phyloP scores from a whole-genome alignment of 169 alveolate species.

The Plasmodium inui region DNA sequence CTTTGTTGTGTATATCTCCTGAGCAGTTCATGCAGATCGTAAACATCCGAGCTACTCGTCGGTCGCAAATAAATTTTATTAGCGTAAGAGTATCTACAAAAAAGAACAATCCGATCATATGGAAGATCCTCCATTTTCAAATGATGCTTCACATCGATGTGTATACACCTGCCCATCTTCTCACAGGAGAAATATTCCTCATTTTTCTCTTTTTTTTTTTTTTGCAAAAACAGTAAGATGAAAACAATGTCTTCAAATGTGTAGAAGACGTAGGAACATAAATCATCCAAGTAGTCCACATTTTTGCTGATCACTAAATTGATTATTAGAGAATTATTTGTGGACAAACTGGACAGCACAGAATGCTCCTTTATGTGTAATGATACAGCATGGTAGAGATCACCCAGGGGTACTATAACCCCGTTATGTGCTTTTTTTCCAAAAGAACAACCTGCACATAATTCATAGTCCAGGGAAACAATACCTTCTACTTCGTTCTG shows the following conservation, averaged over 20 bases:
- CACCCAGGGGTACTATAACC: not conserved
- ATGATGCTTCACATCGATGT: conserved; percentile 6
- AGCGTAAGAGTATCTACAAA: conserved; percentile 25
- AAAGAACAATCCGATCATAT: conserved; percentile 2
- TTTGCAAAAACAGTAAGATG: conserved; percentile 34
- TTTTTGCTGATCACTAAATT: conserved; percentile 23
- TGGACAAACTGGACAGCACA: conserved; percentile 11
- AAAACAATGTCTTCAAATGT: conserved; percentile 21
- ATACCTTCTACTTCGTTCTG: conserved; percentile 9
- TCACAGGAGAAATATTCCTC: not conserved
- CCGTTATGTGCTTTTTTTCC: not conserved
- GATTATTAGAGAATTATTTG: conserved; percentile 35
- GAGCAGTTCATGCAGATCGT: conserved; percentile 57
- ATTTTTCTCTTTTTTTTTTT: conserved; percentile 1
- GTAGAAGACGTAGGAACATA: conserved; percentile 26
- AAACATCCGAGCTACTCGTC: conserved; percentile 43
- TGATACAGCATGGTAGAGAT: conserved; percentile 22
- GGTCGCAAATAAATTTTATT: conserved; percentile 17
- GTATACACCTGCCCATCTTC: conserved; percentile 3
- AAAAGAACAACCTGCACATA: not conserved
- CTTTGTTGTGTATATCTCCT: conserved; percentile 7
- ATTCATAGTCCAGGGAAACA: conserved; percentile 38
- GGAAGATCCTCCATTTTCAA: not conserved
- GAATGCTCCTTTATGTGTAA: conserved; percentile 39
- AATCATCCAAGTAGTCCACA: conserved; percentile 14